Base-by-base conservation (phyloP, 2,329 filamentous ascomycete species). In the Pseudogymnoascus sp. region DNA sequence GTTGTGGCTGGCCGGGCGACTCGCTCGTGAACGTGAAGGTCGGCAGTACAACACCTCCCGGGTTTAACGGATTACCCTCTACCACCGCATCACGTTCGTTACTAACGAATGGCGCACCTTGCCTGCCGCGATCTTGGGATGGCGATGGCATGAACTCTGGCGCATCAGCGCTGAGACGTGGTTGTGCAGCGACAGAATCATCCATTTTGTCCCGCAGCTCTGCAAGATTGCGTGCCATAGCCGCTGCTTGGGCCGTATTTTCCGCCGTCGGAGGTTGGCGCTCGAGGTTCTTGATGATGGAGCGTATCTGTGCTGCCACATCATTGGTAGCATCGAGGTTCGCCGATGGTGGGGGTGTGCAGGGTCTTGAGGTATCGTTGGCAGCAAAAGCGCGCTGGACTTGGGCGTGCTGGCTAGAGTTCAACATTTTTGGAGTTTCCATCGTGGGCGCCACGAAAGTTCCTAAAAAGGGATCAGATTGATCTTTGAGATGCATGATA, bases 191-290 rank as follows among this genome's bases (percentile, higher is more conserved):
- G 29, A n/a, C 29, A 13, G 29, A 29, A 4, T 29, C 47, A 33
- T 54, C 47, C 47, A 54, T 54, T 15, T 21, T 54, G n/a, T 54
- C 47, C 9, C 47, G 17, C 47, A 54, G n/a, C 29, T 54, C 47
- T 2, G 29, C 47, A n/a, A 54, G 29, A 35, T 54, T 54, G 1
- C 29, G 47, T 54, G 47, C 47, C 47, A 54, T 54, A 29, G 29
- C 29, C n/a, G 29, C 47, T 3, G 47, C 47, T 15, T 54, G 47
- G 9, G 47, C 47, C 10, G 29, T 54, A 4, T 33, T 54, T 54
- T 33, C 47, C 7, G 47, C 47, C 4, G 47, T 54, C 5, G 47
- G 47, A 54, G 47, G 47, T 17, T 54, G 47, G 5, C 47, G 47
- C 15, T 54, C 47, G 8, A 54, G 47, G 29, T 29, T 54, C 29